Evolutionary conservation across 2,329 filamentous ascomycete species (phyloP), one percentile per base, ranked within the genome.

Genomic region (Calonectria naviculata): DNA sequence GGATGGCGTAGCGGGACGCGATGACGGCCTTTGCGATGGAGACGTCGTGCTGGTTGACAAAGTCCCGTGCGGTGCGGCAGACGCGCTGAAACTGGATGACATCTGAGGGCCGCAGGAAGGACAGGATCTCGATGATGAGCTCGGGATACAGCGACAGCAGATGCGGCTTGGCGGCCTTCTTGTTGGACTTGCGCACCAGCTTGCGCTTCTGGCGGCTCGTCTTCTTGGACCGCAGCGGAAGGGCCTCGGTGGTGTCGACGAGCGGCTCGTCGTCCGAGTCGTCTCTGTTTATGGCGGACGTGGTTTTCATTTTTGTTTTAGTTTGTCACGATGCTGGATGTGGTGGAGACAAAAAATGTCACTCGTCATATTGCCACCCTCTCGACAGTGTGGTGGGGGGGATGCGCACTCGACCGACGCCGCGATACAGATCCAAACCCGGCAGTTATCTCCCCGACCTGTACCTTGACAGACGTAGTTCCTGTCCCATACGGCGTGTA

Each of bases 121-220:
- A 49, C 10, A 64, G 41, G 12, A 64, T 64, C 44, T 64, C 61
- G 24, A 64, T 46, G 19, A 46, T 49, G 42, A 64, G 61, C 29
- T 64, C 61, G 24, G 61, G 61, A 21, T 64, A 64, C 28, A 64
- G 38, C 9, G 61, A 34, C 13, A 64, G 26, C 28, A 64, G 15
- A 38, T 64, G 61, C 12, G 61, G 61, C 24, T 64, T 64, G 17
- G 61, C 61, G 5, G 42, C 61, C n/a, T 5, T 49, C 31, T 36
- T 64, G 24, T n/a, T 64, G 29, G 44, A 36, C 34, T 64, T 64
- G 19, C 42, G 38, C 13, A 47, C 61, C 13, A 46, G 21, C 61
- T 47, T 64, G 61, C 61, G 61, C 42, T 38, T 64, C 29, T 26
- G 42, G 28, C 61, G 41, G n/a, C 29, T 44, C 8, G 61, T 64